Evolutionary conservation across 164 flowering plant species (phyloP), one percentile per base, ranked within the genome.

Genomic region (Aristolochia contorta): DNA sequence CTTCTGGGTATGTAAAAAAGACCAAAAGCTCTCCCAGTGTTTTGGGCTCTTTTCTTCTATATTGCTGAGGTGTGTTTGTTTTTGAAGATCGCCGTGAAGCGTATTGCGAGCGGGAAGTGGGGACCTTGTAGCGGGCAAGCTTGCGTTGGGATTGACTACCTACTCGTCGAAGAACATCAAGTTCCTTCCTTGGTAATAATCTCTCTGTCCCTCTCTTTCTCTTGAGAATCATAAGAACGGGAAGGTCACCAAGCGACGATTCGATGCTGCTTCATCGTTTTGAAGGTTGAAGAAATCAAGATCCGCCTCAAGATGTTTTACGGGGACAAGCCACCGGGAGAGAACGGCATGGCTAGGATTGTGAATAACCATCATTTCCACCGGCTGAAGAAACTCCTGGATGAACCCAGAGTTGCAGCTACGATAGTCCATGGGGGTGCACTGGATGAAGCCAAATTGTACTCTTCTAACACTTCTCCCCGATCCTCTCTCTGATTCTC

Each of bases 401-500:
- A 79, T 37, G 93, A 87, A 53, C 87, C 91, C 23, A 55, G 2
- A 32, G 92, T 86, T 50, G 70, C 76, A 54, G 82, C 73, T 73
- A 75, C 87, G 22, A 74, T 92, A 47, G 82, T 92, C 25, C 76
- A 84, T 76, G 98, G 96, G 3, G 97, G 98, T 57, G 74, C 80
- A 22, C 0, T 63, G 0, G 87, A 92, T 67, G 83, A 83, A 72
- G 78, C 81, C 2, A 76, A 65, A 52, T 52, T 85, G 98, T 92
- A 73, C 78, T 16, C 16, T 48, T 6, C 6, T 25, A 50, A 20
- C 54, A 23, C 16, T n/a, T 56, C 22, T 41, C 19, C 4, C 12
- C n/a, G n/a, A n/a, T n/a, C n/a, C n/a, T n/a, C n/a, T n/a, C n/a
- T n/a, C n/a, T n/a, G n/a, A n/a, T n/a, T n/a, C n/a, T n/a, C n/a